These are phyloP conservation scores for Aspergillus udagawae DNA, from an alignment of 2,329 filamentous ascomycete genomes.

Conservation along the genomic window DNA sequence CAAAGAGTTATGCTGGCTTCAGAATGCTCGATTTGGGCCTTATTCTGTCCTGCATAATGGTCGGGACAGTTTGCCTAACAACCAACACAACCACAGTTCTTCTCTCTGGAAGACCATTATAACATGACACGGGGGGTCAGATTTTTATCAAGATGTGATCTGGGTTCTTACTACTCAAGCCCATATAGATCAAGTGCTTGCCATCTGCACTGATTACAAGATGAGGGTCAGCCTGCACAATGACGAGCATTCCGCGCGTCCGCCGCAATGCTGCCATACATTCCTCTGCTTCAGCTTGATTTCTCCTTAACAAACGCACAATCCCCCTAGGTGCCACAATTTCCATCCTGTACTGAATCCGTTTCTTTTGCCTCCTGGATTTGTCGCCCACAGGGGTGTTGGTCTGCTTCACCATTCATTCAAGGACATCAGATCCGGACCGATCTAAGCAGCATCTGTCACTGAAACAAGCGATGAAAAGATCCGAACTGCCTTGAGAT, in stretches of 20 bases:
- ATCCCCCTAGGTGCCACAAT: slow-evolving; percentile 7
- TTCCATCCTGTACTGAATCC: slow-evolving; percentile 8
- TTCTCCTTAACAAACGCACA: slow-evolving; percentile 30
- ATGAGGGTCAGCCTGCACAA: slow-evolving; percentile 3
- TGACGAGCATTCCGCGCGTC: slow-evolving; percentile 28
- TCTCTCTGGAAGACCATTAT: background rate
- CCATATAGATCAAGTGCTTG: too few species aligned
- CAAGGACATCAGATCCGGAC: background rate
- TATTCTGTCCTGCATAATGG: background rate
- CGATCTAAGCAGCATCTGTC: background rate
- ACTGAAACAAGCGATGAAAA: background rate
- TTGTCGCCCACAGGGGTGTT: background rate
- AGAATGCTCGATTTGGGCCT: background rate
- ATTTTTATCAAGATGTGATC: background rate
- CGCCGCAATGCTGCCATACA: slow-evolving; percentile 28
- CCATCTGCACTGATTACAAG: too few species aligned
- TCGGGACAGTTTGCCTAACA: background rate
- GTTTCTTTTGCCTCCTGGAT: slow-evolving; percentile 5
- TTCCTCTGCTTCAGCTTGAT: slow-evolving; percentile 20
- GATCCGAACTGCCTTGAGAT: background rate
- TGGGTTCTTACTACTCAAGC: background rate
- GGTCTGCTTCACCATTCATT: background rate
- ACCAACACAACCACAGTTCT: background rate
- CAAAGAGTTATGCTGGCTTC: background rate
- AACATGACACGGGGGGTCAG: background rate